Base-by-base conservation (phyloP, 345 rosid species). In the Cochlearia excelsa region DNA sequence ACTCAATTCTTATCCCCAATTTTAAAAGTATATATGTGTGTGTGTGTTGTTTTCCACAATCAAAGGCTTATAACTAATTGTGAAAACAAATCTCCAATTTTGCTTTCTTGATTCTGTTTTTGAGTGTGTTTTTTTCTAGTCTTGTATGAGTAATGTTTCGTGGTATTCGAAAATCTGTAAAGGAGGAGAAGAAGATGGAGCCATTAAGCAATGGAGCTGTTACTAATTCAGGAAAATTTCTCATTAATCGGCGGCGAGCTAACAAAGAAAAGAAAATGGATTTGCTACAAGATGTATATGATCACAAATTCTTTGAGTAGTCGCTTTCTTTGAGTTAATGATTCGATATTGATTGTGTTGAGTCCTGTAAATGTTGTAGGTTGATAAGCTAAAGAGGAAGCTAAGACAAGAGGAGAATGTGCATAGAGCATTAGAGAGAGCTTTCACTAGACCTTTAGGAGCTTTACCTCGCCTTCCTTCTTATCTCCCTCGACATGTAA, bases 391-490 rank as follows among this genome's bases (percentile, higher is more conserved):
- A 5, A 93, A 82, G 80, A 90, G 76, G 87, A 90, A 84, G 85
- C 95, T 93, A 6, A 84, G 85, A 71, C 91, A 84, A 33, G 97
- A 93, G 59, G 96, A 93, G 88, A 90, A 93, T 79, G 90, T 93
- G 51, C 99, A 90, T 64, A 82, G 90, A 82, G 96, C 97, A 60
- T 57, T 93, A 54, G 97, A 87, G 77, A 87, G 99, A 41, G 99
- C 99, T 70, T 85, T 93, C 69, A 80, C 77, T 27, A 81, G 99
- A 76, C 99, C 96, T 51, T 66, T 93, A 63, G 99, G 99, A 57
- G 86, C 92, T 74, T 87, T 93, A 11, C 99, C 99, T 68, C 90
- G 99, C 67, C 92, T 90, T 54, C 95, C 99, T 7, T 84, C 97
- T 54, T 93, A 85, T 68, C 92, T 93, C 23, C 96, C 99, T 77